These are phyloP conservation scores for Vitellaria paradoxa DNA, from an alignment of 179 eudicot species.

Conservation along the genomic window DNA sequence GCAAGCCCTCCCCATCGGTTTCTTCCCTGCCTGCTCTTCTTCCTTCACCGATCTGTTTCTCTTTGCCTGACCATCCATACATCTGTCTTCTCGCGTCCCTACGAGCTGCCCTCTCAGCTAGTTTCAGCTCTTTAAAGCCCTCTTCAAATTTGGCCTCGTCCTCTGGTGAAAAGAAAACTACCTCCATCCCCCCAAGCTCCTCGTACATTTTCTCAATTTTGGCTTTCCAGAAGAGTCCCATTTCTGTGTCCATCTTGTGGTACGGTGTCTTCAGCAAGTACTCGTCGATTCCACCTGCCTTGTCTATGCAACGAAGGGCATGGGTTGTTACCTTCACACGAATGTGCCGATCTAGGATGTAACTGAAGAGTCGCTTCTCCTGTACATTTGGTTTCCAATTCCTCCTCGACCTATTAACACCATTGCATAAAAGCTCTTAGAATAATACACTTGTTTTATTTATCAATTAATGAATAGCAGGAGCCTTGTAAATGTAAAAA, in stretches of 20 bases:
- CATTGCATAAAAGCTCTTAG: background rate
- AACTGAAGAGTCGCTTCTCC: constrained; percentile 85
- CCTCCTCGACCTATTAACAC: constrained; percentile 64
- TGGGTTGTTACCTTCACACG: constrained; percentile 86
- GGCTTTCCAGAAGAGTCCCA: constrained; percentile 89
- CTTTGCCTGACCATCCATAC: constrained; percentile 39
- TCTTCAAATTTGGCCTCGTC: constrained; percentile 74
- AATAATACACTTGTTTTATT: background rate
- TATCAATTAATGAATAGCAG: background rate
- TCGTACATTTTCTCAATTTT: constrained; percentile 87
- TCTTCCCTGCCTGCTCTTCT: constrained; percentile 28
- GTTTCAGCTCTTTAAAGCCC: constrained; percentile 56
- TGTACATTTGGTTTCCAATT: constrained; percentile 93
- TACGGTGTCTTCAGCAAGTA: constrained; percentile 91
- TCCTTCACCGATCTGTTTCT: constrained; percentile 28
- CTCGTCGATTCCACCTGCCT: constrained; percentile 97
- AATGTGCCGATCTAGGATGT: constrained; percentile 81
- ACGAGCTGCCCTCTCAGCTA: constrained; percentile 50
- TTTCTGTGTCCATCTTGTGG: constrained; percentile 93
- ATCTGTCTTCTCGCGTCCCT: constrained; percentile 60
- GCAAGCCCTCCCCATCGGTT: constrained; percentile 30
- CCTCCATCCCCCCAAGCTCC: constrained; percentile 79
- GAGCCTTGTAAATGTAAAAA: background rate
- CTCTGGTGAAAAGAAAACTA: constrained; percentile 76
- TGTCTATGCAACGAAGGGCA: constrained; percentile 94